Conservation (phyloP, 306 rosid species). For the Pyrus bretschneideri region DNA sequence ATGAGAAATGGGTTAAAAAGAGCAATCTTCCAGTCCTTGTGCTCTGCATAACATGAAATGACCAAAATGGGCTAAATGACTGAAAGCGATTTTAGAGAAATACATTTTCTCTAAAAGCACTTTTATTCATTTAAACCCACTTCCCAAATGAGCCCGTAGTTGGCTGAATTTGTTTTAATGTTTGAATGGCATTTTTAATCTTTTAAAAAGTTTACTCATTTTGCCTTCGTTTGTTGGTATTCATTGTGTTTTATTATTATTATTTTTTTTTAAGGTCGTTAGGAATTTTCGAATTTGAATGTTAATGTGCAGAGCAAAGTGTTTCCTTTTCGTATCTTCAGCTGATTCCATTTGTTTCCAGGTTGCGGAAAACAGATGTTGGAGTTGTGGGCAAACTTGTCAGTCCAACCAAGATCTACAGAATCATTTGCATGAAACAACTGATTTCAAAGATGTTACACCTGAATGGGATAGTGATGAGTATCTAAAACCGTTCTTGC, state of each 20-base stretch:
- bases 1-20: background rate
- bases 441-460: constrained; percentile 32
- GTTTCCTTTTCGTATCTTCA: background rate
- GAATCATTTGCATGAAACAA: constrained; percentile 61
- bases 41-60: background rate
- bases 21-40: background rate
- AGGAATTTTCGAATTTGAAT: background rate
- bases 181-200: background rate
- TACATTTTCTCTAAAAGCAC: no score
- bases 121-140: no score
- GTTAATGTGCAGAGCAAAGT: background rate
- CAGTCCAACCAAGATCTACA: constrained; percentile 46
- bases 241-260: background rate
- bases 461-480: constrained; percentile 54
- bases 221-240: background rate
- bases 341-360: constrained; percentile 16
- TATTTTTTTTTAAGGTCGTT: background rate
- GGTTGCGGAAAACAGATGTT: constrained; percentile 72
- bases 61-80: no score
- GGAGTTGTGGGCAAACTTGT: constrained; percentile 66
- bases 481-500: constrained; percentile 67
- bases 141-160: background rate
- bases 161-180: background rate
- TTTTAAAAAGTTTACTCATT: background rate
- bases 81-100: no score